Evolutionary conservation across 2,329 filamentous ascomycete species (phyloP), one percentile per base, ranked within the genome.

Genomic region (Pezicula neosporulosa): DNA sequence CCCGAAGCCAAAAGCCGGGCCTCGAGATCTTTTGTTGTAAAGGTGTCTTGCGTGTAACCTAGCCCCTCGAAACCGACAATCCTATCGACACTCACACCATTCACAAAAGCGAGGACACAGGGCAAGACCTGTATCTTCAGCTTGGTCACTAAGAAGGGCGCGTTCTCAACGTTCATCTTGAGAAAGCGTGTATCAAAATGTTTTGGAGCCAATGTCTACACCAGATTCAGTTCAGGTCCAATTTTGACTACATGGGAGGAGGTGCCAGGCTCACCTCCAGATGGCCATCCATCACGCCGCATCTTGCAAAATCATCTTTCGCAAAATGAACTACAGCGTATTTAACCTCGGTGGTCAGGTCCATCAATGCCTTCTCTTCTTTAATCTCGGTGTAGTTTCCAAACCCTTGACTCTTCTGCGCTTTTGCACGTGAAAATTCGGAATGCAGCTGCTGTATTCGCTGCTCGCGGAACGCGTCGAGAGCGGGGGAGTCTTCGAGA

Each of bases 61-160:
- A 83, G 66, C 3, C 79, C 79, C 57, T 82, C 80, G 57, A 83
- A 83, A 1, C 80, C 80, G 50, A 83, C 70, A 35, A 83, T 77
- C 24, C 80, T 70, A 59, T 82, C 80, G 36, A 75, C 75, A 41
- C 74, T 72, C 44, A 78, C 69, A 7, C 79, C 80, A 57, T 81
- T 74, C 19, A 79, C 70, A 60, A 82, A 83, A 3, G 75, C 73
- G 47, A 83, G 72, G 16, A 83, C 77, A 59, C 80, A 83, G 4
- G 80, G 80, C 39, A 83, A 65, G 3, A 83, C 78, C 59, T 82
- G 74, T 16, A 83, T 70, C 36, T 77, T 78, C 28, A 83, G 65
- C 59, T 78, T 81, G 3, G 77, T 76, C 24, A 82, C 78, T 48
- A 83, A 65, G 53, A 82, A 83, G 1, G 80, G 78, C 6, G 77